Base-by-base conservation (phyloP, 371 early-diverging fungal genomes). In the Circinella umbellata region DNA sequence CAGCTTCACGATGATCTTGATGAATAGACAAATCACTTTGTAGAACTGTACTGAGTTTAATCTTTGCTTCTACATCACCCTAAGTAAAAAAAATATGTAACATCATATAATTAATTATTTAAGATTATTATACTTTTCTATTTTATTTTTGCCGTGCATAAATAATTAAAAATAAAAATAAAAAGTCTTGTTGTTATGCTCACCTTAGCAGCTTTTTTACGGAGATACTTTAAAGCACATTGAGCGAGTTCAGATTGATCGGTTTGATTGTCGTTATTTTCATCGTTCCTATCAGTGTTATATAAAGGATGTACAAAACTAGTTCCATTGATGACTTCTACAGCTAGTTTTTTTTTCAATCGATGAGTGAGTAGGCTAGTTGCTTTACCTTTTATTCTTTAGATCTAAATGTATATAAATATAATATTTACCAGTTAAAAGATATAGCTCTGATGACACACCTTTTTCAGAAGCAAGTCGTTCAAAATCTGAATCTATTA, bases 1-100 rank as follows among this genome's bases (percentile, higher is more conserved):
- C 74, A 3, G 83, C 80, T 64, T 83, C 83, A 18, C 77, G 54
- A 4, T 72, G 67, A 42, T 78, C 75, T 46, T 69, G 39, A 36
- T 68, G 36, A 1, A 48, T 42, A 0, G 54, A n/a, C 0, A 10
- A 47, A n/a, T 62, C 49, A 8, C 67, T 69, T 34, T 75, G 72
- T n/a, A 83, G 65, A 4, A 80, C 70, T 0, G 80, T 83, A 57
- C 77, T 77, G 13, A 83, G 62, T 71, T 83, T 83, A 39, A 80
- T 73, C 57, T 83, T 83, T 37, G 83, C 83, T 62, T 83, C 83
- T 13, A 83, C 66, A 67, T 83, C 78, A 35, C 80, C 83, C 83
- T 83, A 67, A 57, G 4, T 6, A 27, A 47, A 36, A 36, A 10
- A 18, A 11, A 61, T 48, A 47, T 47, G 54, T 27, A 49, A 38